Conservation (phyloP, 257 asterid genomes). For the Solanum pimpinellifolium region DNA sequence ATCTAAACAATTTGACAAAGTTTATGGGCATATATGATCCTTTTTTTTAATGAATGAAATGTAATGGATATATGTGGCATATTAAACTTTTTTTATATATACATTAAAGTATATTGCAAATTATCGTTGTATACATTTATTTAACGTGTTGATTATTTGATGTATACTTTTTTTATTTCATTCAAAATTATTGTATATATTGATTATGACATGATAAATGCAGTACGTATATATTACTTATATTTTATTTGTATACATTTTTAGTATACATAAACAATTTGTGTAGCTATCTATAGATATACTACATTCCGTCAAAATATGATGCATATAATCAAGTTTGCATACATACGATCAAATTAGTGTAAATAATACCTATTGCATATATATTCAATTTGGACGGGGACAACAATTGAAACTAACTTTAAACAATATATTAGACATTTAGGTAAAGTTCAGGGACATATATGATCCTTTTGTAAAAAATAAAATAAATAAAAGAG, state of each 20-base stretch:
- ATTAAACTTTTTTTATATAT: too few species aligned
- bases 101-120: too few species aligned
- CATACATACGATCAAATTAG: background rate
- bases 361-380: background rate
- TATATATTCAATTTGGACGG: background rate
- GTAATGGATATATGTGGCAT: background rate
- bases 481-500: too few species aligned
- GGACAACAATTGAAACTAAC: background rate
- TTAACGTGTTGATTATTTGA: background rate
- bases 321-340: background rate
- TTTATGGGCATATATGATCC: too few species aligned
- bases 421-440: background rate
- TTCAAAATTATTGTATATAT: background rate
- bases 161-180: too few species aligned
- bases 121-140: background rate
- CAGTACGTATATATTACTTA: too few species aligned
- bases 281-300: background rate
- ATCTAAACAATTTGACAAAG: too few species aligned
- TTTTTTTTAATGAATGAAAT: background rate
- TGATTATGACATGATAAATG: background rate
- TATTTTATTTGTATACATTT: background rate
- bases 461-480: too few species aligned
- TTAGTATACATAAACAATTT: background rate
- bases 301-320: background rate
- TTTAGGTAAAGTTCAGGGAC: too few species aligned